Conservation (phyloP, 441 rosid genomes). For the Eruca vesicaria region DNA sequence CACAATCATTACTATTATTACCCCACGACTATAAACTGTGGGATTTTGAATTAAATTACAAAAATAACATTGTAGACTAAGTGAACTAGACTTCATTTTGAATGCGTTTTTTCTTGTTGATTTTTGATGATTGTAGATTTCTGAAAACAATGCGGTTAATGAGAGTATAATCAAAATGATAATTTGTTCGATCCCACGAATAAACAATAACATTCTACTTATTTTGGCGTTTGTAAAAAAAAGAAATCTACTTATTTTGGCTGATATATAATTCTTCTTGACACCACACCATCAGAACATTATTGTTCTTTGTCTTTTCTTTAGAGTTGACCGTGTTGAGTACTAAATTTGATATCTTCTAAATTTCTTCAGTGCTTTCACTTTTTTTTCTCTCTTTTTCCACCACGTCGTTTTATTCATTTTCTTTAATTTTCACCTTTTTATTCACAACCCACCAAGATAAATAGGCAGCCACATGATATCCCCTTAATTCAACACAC, state of each 20-base stretch:
- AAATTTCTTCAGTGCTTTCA: slow-evolving; percentile 29
- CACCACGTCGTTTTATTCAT: background rate
- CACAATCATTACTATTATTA: background rate
- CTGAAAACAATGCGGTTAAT: background rate
- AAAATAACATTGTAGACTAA: background rate
- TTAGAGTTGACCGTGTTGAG: slow-evolving; percentile 52
- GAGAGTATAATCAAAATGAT: background rate
- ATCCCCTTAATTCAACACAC: slow-evolving; percentile 7
- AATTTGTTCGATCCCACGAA: background rate
- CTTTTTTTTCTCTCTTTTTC: background rate
- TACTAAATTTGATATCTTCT: background rate
- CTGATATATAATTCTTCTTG: slow-evolving; percentile 42
- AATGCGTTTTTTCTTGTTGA: background rate
- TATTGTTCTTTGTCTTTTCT: slow-evolving; percentile 9
- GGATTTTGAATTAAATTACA: background rate
- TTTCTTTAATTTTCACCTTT: background rate
- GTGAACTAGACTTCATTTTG: background rate
- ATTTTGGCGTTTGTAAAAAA: too few species aligned
- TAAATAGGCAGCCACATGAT: slow-evolving; percentile 31
- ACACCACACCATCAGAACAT: slow-evolving; percentile 17
- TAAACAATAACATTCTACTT: background rate
- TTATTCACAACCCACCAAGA: slow-evolving; percentile 29
- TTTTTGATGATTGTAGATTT: background rate
- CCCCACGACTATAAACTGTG: background rate
- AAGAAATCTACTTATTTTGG: background rate